These are phyloP conservation scores for Hypoxylon sp. DNA, from an alignment of 2,329 filamentous ascomycete genomes.

Conservation along the genomic window DNA sequence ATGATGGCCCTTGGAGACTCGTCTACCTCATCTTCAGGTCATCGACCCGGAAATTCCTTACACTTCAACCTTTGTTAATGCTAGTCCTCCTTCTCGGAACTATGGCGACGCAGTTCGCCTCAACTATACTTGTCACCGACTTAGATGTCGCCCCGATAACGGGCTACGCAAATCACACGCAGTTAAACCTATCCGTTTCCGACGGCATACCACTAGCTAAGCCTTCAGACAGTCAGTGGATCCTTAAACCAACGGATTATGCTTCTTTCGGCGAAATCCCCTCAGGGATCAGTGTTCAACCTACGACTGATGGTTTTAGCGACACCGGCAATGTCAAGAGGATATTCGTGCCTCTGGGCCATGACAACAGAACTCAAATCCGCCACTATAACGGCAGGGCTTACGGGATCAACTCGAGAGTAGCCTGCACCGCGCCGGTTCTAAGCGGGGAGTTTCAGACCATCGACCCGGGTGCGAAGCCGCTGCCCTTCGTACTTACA, in stretches of 20 bases:
- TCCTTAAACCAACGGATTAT: slow-evolving; percentile 35
- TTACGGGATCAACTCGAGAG: slow-evolving; percentile 36
- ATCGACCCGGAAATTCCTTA: slow-evolving; percentile 17
- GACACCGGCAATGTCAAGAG: slow-evolving; percentile 44
- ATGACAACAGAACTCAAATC: slow-evolving; percentile 31
- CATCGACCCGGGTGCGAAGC: slow-evolving; percentile 12
- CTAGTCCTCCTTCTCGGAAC: slow-evolving; percentile 32
- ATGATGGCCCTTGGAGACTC: slow-evolving; percentile 44
- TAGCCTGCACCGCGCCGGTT: slow-evolving; percentile 27
- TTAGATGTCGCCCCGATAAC: slow-evolving; percentile 32
- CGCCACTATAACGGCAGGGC: slow-evolving; percentile 35
- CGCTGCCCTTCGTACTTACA: slow-evolving; percentile 26
- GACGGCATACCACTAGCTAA: slow-evolving; percentile 7
- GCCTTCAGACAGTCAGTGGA: slow-evolving; percentile 19
- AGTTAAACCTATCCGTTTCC: slow-evolving; percentile 31
- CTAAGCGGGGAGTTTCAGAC: slow-evolving; percentile 25
- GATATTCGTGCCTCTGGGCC: slow-evolving; percentile 36
- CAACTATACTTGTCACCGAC: slow-evolving; percentile 43
- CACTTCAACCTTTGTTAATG: slow-evolving; percentile 29
- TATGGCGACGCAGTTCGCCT: slow-evolving; percentile 41
- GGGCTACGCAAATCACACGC: slow-evolving; percentile 23
- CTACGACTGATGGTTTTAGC: slow-evolving; percentile 32
- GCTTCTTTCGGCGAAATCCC: slow-evolving; percentile 39
- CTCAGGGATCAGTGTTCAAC: slow-evolving; percentile 7
- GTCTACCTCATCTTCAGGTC: slow-evolving; percentile 34